Conservation (phyloP, 129 eudicot species). For the Ambrosia trifida region DNA sequence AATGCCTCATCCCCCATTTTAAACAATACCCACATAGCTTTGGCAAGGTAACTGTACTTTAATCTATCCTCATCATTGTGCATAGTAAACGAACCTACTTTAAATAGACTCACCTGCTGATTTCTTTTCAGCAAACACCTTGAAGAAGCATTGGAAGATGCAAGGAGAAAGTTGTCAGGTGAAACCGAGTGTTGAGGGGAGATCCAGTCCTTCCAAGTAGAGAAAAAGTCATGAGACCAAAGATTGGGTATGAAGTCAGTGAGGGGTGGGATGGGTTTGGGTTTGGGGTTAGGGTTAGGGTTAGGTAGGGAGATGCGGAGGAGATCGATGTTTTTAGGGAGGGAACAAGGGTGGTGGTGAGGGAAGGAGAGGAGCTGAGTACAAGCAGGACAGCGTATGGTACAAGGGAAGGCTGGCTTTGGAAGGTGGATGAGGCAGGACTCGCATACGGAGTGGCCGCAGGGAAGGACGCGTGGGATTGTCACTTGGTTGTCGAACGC, state of each 20-base stretch:
- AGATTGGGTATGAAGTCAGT: constrained; percentile 35
- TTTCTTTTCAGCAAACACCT: constrained; percentile 43
- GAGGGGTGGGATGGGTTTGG: constrained; percentile 4
- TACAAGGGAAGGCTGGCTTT: constrained; percentile 57
- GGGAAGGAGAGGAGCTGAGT: constrained; percentile 65
- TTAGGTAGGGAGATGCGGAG: constrained; percentile 47
- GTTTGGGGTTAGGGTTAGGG: constrained; percentile 18
- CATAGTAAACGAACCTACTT: constrained; percentile 33
- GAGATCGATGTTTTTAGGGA: constrained; percentile 89
- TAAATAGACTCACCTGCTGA: constrained; percentile 51
- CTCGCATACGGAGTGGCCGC: constrained; percentile 86
- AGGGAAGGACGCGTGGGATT: constrained; percentile 78
- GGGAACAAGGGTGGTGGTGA: constrained; percentile 48
- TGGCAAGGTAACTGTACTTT: constrained; percentile 45
- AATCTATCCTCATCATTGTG: constrained; percentile 24
- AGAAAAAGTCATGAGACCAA: constrained; percentile 55
- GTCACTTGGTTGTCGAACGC: constrained; percentile 48
- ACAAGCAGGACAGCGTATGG: constrained; percentile 81
- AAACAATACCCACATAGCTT: constrained; percentile 48
- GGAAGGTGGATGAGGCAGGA: constrained; percentile 63
- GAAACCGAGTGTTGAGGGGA: constrained; percentile 34
- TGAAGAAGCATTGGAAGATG: constrained; percentile 7
- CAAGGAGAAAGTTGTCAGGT: not conserved
- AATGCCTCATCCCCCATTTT: constrained; percentile 43
- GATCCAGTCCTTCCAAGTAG: constrained; percentile 61